Base-by-base conservation (phyloP, 768 basidiomycete species). In the Leccinum incarnatum region DNA sequence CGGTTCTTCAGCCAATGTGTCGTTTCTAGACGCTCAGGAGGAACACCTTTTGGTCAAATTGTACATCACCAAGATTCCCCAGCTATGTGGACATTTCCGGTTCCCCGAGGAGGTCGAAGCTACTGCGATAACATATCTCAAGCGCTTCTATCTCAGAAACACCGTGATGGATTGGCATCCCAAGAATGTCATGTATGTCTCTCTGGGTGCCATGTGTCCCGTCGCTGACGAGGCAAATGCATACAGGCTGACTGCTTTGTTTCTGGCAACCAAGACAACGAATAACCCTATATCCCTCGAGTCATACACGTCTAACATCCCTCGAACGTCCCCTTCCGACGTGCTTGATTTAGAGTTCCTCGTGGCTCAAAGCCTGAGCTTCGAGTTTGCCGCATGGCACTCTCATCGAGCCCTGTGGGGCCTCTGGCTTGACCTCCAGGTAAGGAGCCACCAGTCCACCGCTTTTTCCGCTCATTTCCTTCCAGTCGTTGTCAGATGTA, bases 81-180 rank as follows among this genome's bases (percentile, higher is more conserved):
- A 89, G 65, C 78, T 97, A 48, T 96, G 91, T 69, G 85, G 84
- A 0, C 85, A 86, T 62, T 95, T 97, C 68, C 84, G 87, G 49
- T 91, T 96, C 69, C 89, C 93, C 0, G 93, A 96, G 65, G 88
- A 93, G 67, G 93, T 98, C 7, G 92, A 95, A 72, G 91, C 93
- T 0, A 98, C 96, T 4, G 94, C 95, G 0, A 82, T 91, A 57
- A 87, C 83, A 56, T 99, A 97, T 74, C 78, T 99, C 65, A 98
- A 98, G 72, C 83, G 97, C 4, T 99, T 99, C 74, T 99, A 98
- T 71, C 81, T 98, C 56, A 90, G 90, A 76, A 98, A 98, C 69
- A 98, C 95, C 2, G 93, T 95, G 54, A 98, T 98, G 95, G 97
- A 98, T 71, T 98, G 93, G 88, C 97, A 98, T 76, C 97, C 97